phyloP scores from a whole-genome alignment of 805 yeast species.

The Aciculoconidium aculeatum region DNA sequence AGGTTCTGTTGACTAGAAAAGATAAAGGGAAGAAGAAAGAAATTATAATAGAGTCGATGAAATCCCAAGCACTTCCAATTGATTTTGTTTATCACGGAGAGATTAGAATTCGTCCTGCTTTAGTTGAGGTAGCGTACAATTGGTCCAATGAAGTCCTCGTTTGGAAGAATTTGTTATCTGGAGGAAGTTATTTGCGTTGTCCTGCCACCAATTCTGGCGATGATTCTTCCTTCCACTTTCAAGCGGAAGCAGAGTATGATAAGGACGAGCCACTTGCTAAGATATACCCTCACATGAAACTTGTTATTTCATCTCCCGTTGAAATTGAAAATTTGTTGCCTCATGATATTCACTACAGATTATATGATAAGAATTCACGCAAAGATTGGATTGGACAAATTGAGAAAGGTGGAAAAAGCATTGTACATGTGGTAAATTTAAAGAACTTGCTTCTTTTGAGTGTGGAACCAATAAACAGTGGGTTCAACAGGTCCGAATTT shows the following conservation, averaged over 20 bases:
- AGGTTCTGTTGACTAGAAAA: slow-evolving; percentile 33
- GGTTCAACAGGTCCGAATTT: slow-evolving; percentile 61
- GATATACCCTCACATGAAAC: slow-evolving; percentile 78
- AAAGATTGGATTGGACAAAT: slow-evolving; percentile 63
- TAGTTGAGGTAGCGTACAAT: slow-evolving; percentile 45
- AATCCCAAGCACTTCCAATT: slow-evolving; percentile 66
- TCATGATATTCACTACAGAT: slow-evolving; percentile 64
- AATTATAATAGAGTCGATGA: slow-evolving; percentile 46
- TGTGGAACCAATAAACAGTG: slow-evolving; percentile 57
- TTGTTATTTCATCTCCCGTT: slow-evolving; percentile 78
- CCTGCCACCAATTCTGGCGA: slow-evolving; percentile 33
- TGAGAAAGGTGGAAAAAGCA: slow-evolving; percentile 58
- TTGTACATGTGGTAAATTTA: slow-evolving; percentile 75
- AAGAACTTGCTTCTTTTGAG: slow-evolving; percentile 66
- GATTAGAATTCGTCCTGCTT: slow-evolving; percentile 58
- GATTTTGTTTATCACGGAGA: slow-evolving; percentile 54
- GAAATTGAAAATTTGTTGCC: slow-evolving; percentile 84
- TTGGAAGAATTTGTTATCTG: slow-evolving; percentile 58
- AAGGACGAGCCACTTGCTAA: slow-evolving; percentile 62
- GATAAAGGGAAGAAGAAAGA: slow-evolving; percentile 23
- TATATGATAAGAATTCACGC: slow-evolving; percentile 68
- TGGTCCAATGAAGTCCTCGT: slow-evolving; percentile 62
- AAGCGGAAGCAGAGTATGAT: slow-evolving; percentile 62
- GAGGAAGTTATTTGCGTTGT: slow-evolving; percentile 58
- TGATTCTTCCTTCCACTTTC: slow-evolving; percentile 55